Evolutionary conservation across 179 eudicot species (phyloP), one percentile per base, ranked within the genome.

Genomic region (Silene noctiflora): DNA sequence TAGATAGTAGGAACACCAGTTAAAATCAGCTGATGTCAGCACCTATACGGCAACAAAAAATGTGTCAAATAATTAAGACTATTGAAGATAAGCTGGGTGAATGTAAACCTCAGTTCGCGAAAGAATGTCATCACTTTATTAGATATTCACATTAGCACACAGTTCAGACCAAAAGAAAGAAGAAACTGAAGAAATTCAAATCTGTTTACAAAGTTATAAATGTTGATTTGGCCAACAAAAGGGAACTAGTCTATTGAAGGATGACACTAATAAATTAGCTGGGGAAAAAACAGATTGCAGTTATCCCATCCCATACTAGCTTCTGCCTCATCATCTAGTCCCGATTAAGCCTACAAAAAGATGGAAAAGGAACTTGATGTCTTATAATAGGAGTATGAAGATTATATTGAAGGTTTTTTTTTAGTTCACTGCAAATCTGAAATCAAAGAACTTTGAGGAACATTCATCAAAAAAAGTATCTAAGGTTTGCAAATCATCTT

Each of bases 321-420:
- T 82, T 89, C 85, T 77, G 83, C 83, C 71, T 82, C 88, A 79
- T 91, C 90, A 91, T 86, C 92, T 88, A 88, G 91, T 88, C 94
- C 84, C 81, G 84, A 81, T 82, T 79, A 67, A 76, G 48, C n/a
- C n/a, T n/a, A n/a, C n/a, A n/a, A n/a, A n/a, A n/a, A n/a, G n/a
- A n/a, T n/a, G 29, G 29, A 27, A 27, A 27, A 27, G 29, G 29
- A 27, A 27, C 29, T 27, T 1, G 29, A 27, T 27, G 29, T 27
- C 29, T 27, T 27, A 27, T 27, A 27, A 27, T 27, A n/a, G n/a
- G n/a, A n/a, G n/a, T n/a, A n/a, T n/a, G n/a, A n/a, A n/a, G n/a
- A n/a, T n/a, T n/a, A n/a, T n/a, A n/a, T n/a, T n/a, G n/a, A n/a
- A n/a, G n/a, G n/a, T n/a, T n/a, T n/a, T n/a, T n/a, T n/a, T n/a